A percentile compares a stretch with the other conserved stretches of the same genome.
phyloP scores from a whole-genome alignment of 2,329 filamentous ascomycete species.

The Ceratocystis ficicola region DNA sequence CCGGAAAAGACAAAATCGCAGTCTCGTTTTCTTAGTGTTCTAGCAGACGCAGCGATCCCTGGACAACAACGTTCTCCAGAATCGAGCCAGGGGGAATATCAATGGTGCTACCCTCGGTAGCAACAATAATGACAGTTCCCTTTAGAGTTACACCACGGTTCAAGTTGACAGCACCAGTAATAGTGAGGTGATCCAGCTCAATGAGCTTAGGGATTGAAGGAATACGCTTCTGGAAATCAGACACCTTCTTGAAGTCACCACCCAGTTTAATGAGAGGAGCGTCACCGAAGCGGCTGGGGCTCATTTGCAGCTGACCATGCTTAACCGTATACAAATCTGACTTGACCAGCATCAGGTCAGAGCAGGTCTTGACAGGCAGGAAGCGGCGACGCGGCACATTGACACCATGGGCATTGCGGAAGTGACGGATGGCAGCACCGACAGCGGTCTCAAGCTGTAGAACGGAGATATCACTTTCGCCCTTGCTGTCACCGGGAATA shows the following conservation, averaged over 20 bases:
- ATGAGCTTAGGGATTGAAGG: conserved; percentile 81
- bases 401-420: conserved; percentile 96
- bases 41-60: conserved; percentile 74
- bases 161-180: conserved; percentile 93
- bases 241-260: conserved; percentile 99
- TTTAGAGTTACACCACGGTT: conserved; percentile 92
- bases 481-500: conserved; percentile 98
- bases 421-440: conserved; percentile 96
- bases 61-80: conserved; percentile 96
- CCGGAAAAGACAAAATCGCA: not conserved
- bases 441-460: conserved; percentile 98
- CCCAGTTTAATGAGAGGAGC: conserved; percentile 98
- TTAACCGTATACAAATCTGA: conserved; percentile 97
- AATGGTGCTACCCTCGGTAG: conserved; percentile 94
- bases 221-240: conserved; percentile 83
- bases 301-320: conserved; percentile 96
- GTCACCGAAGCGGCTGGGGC: conserved; percentile 89
- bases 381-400: conserved; percentile 96
- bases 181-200: conserved; percentile 88
- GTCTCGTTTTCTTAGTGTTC: conserved; percentile 42
- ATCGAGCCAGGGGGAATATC: conserved; percentile 94
- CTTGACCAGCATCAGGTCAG: conserved; percentile 98
- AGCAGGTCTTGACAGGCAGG: conserved; percentile 99
- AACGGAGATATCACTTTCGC: conserved; percentile 93
- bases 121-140: conserved; percentile 97